Percentiles rank a stretch among this genome's conserved stretches.
phyloP scores from a whole-genome alignment of 2,329 filamentous ascomycete genomes.

The Cladobotryum protrusum region DNA sequence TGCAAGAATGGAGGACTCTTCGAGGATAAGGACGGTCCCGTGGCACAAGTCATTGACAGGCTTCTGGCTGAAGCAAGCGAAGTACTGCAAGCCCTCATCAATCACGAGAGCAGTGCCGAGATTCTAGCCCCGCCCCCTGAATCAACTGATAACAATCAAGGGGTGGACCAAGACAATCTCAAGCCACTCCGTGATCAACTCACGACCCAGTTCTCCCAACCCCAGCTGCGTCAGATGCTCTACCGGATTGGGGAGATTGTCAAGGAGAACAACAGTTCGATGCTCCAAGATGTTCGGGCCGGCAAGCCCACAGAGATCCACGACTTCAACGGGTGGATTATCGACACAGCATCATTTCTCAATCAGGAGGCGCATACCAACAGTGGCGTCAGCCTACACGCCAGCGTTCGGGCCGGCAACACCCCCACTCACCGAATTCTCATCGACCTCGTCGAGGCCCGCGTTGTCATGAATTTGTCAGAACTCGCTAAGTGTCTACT shows the following conservation, averaged over 20 bases:
- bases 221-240: conserved; percentile 39
- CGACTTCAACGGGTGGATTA: conserved; percentile 55
- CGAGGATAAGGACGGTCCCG: conserved; percentile 41
- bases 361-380: conserved; percentile 14
- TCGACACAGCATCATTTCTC: conserved; percentile 39
- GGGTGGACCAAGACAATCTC: not conserved
- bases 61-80: conserved; percentile 68
- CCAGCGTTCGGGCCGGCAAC: conserved; percentile 11
- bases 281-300: conserved; percentile 53
- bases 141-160: not conserved
- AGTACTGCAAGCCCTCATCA: conserved; percentile 64
- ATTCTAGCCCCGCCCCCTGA: conserved; percentile 27
- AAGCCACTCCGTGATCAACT: conserved; percentile 6
- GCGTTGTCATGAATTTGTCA: conserved; percentile 24
- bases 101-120: conserved; percentile 43
- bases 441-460: conserved; percentile 37
- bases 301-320: conserved; percentile 49
- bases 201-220: conserved; percentile 34
- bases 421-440: conserved; percentile 36
- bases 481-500: conserved; percentile 24
- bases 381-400: too few species aligned
- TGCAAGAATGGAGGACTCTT: conserved; percentile 75
- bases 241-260: conserved; percentile 43
- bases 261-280: conserved; percentile 51
- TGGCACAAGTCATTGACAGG: conserved; percentile 57